Evolutionary conservation across 768 basidiomycete species (phyloP).

Genomic region (Chiua virens): DNA sequence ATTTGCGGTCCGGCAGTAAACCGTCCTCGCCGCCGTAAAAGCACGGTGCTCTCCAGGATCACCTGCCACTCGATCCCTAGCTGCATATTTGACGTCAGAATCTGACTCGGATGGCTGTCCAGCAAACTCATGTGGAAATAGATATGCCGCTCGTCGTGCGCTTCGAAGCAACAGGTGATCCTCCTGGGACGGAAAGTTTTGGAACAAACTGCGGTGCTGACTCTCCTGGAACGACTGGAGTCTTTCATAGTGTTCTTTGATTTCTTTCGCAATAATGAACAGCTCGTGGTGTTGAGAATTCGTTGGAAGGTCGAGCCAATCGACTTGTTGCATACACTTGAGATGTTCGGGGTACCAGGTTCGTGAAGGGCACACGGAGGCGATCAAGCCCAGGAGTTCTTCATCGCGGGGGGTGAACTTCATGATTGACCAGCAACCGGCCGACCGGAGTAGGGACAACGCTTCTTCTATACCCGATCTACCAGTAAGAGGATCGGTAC

Average conservation of each 20-base stretch:
- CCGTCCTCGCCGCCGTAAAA: constrained; percentile 11
- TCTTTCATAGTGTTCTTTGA: constrained; percentile 27
- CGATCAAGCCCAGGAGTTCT: constrained; percentile 34
- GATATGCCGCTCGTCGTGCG: constrained; percentile 11
- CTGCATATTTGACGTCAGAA: constrained; percentile 9
- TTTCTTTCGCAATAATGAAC: constrained; percentile 20
- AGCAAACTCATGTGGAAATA: constrained; percentile 16
- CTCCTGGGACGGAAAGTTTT: constrained; percentile 3
- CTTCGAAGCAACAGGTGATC: constrained; percentile 13
- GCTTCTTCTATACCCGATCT: constrained; percentile 47
- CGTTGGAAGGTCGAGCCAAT: constrained; percentile 27
- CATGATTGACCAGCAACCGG: constrained; percentile 41
- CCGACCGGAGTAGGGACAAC: constrained; percentile 37
- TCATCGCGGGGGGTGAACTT: constrained; percentile 29
- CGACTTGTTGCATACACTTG: constrained; percentile 39
- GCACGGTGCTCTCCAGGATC: constrained; percentile 13
- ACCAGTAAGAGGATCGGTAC: constrained; percentile 44
- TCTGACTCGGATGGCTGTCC: background rate
- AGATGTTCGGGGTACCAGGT: constrained; percentile 40
- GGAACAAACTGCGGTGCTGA: background rate
- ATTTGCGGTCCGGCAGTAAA: background rate
- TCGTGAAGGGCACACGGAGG: constrained; percentile 34
- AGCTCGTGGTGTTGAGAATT: constrained; percentile 34
- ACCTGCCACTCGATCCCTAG: constrained; percentile 6
- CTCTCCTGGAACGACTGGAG: constrained; percentile 12